A percentile compares a stretch with the other conserved stretches of the same genome.
These are phyloP conservation scores for Pichia deserticola DNA, from an alignment of 805 yeast genomes.

Conservation along the genomic window DNA sequence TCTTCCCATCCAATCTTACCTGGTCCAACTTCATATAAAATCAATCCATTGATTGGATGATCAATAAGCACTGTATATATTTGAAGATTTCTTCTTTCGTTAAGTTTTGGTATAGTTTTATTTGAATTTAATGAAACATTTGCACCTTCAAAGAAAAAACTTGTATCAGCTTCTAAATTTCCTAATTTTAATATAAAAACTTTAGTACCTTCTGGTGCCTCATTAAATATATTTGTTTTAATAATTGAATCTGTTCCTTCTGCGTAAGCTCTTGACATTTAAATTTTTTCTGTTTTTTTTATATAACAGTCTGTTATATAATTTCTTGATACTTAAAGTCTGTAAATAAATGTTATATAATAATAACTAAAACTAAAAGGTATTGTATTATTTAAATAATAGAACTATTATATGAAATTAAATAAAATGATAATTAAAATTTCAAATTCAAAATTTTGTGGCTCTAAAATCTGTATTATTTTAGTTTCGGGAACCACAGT, in stretches of 20 bases:
- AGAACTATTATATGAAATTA: no score
- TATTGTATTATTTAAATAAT: no score
- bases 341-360: no score
- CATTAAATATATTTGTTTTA: neutral
- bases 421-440: no score
- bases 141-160: constrained; percentile 1
- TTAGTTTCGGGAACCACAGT: no score
- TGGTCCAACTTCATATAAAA: constrained; percentile 3
- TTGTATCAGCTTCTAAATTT: constrained; percentile 1
- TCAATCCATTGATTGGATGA: constrained; percentile 2
- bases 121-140: neutral
- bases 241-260: constrained; percentile 1
- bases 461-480: no score
- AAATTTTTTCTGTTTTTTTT: no score
- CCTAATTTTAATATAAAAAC: constrained; percentile 1
- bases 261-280: constrained; percentile 13
- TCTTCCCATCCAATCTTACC: constrained; percentile 2
- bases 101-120: neutral
- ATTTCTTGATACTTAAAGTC: no score
- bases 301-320: no score
- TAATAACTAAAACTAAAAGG: no score
- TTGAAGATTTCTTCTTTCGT: constrained; percentile 1
- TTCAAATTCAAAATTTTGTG: no score
- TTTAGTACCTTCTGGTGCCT: constrained; percentile 1
- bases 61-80: constrained; percentile 1